Evolutionary conservation across 257 asterid genomes (phyloP).

Genomic region (Eucommia ulmoides): DNA sequence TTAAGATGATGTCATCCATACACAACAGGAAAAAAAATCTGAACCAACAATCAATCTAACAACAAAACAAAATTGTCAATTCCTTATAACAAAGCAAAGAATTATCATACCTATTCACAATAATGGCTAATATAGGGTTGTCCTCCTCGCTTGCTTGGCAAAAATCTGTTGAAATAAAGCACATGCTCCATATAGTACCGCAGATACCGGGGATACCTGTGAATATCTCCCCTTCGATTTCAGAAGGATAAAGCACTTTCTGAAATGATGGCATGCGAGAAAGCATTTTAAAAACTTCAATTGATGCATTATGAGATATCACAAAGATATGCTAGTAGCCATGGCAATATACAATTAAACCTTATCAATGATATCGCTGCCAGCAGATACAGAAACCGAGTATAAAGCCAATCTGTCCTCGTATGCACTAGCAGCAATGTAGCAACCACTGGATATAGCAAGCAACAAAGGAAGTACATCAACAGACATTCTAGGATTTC

Average conservation of each 20-base stretch:
- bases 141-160: constrained; percentile 32
- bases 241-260: constrained; percentile 62
- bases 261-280: constrained; percentile 20
- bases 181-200: constrained; percentile 99
- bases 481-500: constrained; percentile 28
- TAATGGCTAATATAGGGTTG: constrained; percentile 73
- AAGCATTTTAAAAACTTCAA: constrained; percentile 12
- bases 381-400: constrained; percentile 49
- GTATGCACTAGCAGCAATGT: constrained; percentile 88
- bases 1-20: no score
- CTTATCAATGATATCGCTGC: constrained; percentile 69
- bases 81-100: constrained; percentile 7
- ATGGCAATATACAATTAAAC: constrained; percentile 21
- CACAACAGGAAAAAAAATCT: no score
- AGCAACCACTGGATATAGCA: constrained; percentile 74
- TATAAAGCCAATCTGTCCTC: constrained; percentile 77
- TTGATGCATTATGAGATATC: neutral
- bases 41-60: no score
- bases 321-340: constrained; percentile 1
- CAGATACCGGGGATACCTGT: constrained; percentile 44
- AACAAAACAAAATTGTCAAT: constrained; percentile 10
- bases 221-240: constrained; percentile 43
- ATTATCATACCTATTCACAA: constrained; percentile 67
- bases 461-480: constrained; percentile 28
- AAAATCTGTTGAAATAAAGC: constrained; percentile 68